Evolutionary conservation across 257 asterid genomes (phyloP).

Genomic region (Nicotiana attenuata): DNA sequence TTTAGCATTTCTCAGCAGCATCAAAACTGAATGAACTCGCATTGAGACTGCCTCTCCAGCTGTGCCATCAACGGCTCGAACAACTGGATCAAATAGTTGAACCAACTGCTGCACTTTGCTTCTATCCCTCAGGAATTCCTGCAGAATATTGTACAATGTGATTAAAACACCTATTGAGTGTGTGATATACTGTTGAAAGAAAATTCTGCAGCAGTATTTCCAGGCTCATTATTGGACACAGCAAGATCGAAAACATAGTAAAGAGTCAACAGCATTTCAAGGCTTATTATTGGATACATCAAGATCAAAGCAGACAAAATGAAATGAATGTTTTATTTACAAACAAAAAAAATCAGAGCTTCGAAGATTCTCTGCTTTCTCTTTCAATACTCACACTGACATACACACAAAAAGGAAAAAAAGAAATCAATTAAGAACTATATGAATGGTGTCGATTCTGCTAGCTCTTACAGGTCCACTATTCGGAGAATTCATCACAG

Average conservation of each 20-base stretch:
- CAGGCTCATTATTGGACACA: background rate
- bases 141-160: slow-evolving; percentile 19
- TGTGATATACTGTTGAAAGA: background rate
- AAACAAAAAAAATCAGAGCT: background rate
- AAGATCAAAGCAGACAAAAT: background rate
- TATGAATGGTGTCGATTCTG: background rate
- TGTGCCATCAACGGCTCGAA: slow-evolving; percentile 56
- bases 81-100: slow-evolving; percentile 70
- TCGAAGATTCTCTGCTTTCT: too few relatives aligned
- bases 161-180: background rate
- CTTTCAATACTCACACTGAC: too few relatives aligned
- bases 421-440: background rate
- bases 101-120: slow-evolving; percentile 74
- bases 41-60: slow-evolving; percentile 87
- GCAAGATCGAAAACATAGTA: background rate
- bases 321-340: background rate
- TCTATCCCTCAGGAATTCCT: slow-evolving; percentile 83
- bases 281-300: background rate
- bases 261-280: background rate
- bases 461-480: background rate
- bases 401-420: background rate
- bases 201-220: background rate
- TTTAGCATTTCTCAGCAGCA: background rate
- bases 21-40: slow-evolving; percentile 29
- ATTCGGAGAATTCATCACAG: background rate